Evolutionary conservation across 129 eudicot species (phyloP), one percentile per base, ranked within the genome.

Genomic region (Helianthus tuberosus): DNA sequence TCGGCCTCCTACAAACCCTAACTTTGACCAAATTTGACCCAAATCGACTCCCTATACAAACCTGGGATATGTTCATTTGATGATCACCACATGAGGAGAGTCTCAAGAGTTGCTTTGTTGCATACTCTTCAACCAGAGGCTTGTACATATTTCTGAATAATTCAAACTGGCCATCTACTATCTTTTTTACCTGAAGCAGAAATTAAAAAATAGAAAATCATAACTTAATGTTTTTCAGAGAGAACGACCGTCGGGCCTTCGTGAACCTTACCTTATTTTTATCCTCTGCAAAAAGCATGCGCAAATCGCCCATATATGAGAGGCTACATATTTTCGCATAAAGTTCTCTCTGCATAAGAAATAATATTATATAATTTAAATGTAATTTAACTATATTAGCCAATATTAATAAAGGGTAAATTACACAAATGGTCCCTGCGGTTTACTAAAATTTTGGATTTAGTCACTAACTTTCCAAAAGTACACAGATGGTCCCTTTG

Each of bases 281-380:
- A 68, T 93, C 98, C 83, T 93, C 98, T 13, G 98, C 98, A 78
- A 93, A 93, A 61, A 88, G 82, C 98, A 93, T 93, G 39, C 98
- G 85, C 83, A 93, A 61, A 80, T 93, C 98, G 68, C 98, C 98
- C 89, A 68, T 86, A 77, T 90, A 93, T 35, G 98, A 93, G 17
- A 93, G 89, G 84, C 93, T 84, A 57, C 98, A 90, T 70, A 93
- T 90, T 83, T 84, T 88, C 73, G 93, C 85, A 83, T 88, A 93
- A 20, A 93, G 84, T 52, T 93, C 93, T 74, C 80, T 96, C 98
- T 93, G 90, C 83, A 79, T 41, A 65, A 48, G 2, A 16, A 48
- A 71, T 15, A 64, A 49, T 66, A 43, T 12, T 50, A 77, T 69
- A 8, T n/a, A 14, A 38, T 35, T 6, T 52, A 43, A n/a, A 38